Evolutionary conservation across 345 rosid species (phyloP).

Genomic region (Garcia nutans): DNA sequence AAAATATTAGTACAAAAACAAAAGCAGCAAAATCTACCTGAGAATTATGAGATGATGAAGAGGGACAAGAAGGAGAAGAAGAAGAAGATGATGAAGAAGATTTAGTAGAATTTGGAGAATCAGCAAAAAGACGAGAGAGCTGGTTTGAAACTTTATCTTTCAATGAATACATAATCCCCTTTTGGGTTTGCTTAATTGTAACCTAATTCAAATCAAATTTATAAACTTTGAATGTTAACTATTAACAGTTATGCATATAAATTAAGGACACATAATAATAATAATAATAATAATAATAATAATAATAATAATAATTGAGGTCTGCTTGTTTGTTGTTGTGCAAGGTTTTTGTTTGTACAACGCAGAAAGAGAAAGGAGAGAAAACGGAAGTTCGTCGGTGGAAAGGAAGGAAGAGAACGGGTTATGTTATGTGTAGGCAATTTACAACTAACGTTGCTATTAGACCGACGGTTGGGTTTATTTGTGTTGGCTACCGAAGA

Average conservation of each 20-base stretch:
- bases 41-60: constrained; percentile 29
- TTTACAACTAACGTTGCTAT: too few relatives aligned
- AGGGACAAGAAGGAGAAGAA: constrained; percentile 16
- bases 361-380: too few relatives aligned
- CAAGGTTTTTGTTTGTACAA: not conserved
- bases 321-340: not conserved
- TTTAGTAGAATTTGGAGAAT: constrained; percentile 40
- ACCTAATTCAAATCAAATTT: not conserved
- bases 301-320: not conserved
- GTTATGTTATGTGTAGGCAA: too few relatives aligned
- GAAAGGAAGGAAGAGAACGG: not conserved
- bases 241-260: not conserved
- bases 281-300: too few relatives aligned
- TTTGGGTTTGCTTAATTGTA: not conserved
- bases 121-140: constrained; percentile 65
- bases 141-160: constrained; percentile 71
- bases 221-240: too few relatives aligned
- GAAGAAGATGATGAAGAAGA: constrained; percentile 35
- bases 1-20: not conserved
- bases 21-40: constrained; percentile 35
- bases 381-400: constrained; percentile 11
- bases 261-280: not conserved
- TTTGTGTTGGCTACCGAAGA: too few relatives aligned
- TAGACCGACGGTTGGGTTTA: too few relatives aligned
- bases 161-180: constrained; percentile 47